Base-by-base conservation (phyloP, 192 early-diverging fungal species). In the Backusella psychrophila region DNA sequence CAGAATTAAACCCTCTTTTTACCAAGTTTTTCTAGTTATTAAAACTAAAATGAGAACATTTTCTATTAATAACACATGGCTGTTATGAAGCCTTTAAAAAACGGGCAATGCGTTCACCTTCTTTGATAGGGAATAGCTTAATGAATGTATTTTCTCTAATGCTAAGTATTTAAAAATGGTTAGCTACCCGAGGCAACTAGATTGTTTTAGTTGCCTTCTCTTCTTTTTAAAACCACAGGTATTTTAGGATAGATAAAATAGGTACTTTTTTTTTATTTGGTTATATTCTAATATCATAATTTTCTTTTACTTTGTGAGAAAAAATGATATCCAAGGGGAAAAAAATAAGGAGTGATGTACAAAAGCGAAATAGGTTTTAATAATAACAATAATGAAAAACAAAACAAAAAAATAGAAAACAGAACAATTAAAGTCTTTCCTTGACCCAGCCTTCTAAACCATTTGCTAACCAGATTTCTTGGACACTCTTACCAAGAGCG, bases 401-500 rank as follows among this genome's bases (percentile, higher is more conserved):
- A 59, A 21, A 56, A 33, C 6, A 56, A 29, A 21, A 53, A 21
- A 56, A 29, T 14, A 23, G 23, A 26, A 63, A 59, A 1, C 26
- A 26, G 26, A 63, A 11, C 19, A 63, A 29, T 63, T 75, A 85
- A 82, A 92, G 86, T 73, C 89, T 89, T 52, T 87, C 84, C 71
- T 92, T 94, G 66, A 99, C 95, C 98, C 98, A 99, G 67, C 91
- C 93, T 82, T 99, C 98, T 63, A 99, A 87, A 38, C 97, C 98
- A 31, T 93, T 95, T 23, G 91, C 95, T 38, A 98, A 91, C 86
- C 97, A 93, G 74, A 99, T 85, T 85, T 99, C 98, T 86, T 99
- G 98, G n/a, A 97, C 96, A 53, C 95, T 96, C 85, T 84, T 92
- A n/a, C 98, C 98, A 23, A 95, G 81, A 35, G 75, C 81, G 2